Evolutionary conservation across 1,284 basidiomycete genomes (phyloP).

Genomic region (Melampsora medusae): DNA sequence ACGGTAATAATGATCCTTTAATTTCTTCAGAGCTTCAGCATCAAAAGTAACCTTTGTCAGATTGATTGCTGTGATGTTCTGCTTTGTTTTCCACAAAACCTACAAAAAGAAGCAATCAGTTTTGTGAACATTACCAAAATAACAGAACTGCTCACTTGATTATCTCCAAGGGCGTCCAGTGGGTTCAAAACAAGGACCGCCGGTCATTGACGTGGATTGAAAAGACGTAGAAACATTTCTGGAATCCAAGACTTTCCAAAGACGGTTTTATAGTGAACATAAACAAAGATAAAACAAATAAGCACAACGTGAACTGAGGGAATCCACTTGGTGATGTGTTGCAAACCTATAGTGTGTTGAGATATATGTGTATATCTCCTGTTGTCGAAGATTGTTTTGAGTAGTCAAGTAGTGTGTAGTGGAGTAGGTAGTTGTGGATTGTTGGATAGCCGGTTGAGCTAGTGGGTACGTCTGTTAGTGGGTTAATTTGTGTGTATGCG

Average conservation of each 20-base stretch:
- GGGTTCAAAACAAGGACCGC: not conserved
- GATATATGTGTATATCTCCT: no score
- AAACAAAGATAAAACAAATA: no score
- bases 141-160: slow-evolving; percentile 9
- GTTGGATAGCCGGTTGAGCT: no score
- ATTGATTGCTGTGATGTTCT: not conserved
- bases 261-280: no score
- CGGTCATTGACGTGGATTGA: not conserved
- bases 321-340: no score
- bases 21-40: not conserved
- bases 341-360: no score
- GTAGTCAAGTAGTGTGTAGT: no score
- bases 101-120: not conserved
- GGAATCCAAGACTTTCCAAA: slow-evolving; percentile 13
- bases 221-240: not conserved
- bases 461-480: no score
- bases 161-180: not conserved
- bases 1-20: not conserved
- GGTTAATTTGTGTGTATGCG: no score
- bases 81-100: not conserved
- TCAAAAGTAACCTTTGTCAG: not conserved
- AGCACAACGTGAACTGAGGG: no score
- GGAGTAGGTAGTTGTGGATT: no score
- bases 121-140: not conserved
- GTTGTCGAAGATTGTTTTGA: no score